Percentiles rank a stretch among this genome's conserved stretches.
These are phyloP conservation scores for Globisporangium perplexum DNA, from an alignment of 352 stramenopile species.

Conservation along the genomic window DNA sequence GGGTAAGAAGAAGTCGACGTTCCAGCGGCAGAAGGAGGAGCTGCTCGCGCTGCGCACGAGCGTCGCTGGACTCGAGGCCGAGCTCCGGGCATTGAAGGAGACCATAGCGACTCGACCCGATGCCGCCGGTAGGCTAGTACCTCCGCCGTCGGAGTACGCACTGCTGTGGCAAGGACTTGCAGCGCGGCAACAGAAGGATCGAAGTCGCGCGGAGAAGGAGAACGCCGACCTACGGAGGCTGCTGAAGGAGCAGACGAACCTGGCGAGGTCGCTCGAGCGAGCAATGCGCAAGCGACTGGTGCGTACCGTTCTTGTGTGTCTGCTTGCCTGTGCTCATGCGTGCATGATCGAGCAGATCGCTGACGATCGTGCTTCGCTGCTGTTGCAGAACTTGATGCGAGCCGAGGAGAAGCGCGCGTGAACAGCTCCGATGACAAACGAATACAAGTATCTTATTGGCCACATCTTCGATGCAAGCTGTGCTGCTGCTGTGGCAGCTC, in stretches of 20 bases:
- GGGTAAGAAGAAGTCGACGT: constrained; percentile 3
- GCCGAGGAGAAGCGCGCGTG: not conserved
- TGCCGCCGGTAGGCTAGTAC: not conserved
- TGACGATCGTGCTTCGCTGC: not conserved
- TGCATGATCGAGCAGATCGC: not conserved
- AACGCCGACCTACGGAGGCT: constrained; percentile 1
- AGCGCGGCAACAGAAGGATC: not conserved
- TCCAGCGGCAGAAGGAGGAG: constrained; percentile 9
- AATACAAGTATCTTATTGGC: not conserved
- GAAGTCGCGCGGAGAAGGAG: not conserved
- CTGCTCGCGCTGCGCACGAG: not conserved
- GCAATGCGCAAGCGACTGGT: constrained; percentile 6
- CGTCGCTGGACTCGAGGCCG: constrained; percentile 1
- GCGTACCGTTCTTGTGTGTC: not conserved
- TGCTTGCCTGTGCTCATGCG: not conserved
- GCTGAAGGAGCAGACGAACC: constrained; percentile 4
- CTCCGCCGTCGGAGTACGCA: not conserved
- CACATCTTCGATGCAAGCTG: not conserved
- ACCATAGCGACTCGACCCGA: not conserved
- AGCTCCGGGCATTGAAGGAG: not conserved
- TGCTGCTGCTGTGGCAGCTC: not conserved
- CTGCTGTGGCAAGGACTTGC: constrained; percentile 6
- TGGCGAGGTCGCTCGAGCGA: constrained; percentile 7
- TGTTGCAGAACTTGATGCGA: constrained; percentile 1
- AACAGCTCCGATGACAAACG: not conserved